Base-by-base conservation (phyloP, 441 rosid species). In the Populus hybrid region DNA sequence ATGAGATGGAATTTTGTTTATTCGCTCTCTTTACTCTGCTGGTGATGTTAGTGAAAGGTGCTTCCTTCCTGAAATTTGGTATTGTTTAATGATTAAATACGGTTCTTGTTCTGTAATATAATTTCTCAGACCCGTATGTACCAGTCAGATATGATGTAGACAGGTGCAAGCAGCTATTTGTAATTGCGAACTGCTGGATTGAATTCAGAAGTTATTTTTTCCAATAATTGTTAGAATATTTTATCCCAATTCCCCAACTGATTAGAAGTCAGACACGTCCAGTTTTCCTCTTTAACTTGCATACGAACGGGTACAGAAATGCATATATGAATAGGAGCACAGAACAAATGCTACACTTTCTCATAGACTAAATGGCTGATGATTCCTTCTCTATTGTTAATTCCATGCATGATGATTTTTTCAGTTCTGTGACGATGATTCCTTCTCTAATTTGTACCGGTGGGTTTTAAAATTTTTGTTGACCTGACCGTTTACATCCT, bases 291-390 rank as follows among this genome's bases (percentile, higher is more conserved):
- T 53, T 53, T 6, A 53, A 53, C 8, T 53, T 18, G 61, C 61
- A 53, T 6, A 18, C 3, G 8, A 18, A 53, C 8, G 61, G 21
- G 8, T 53, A 0, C 23, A 6, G 23, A 1, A 57, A 2, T 18
- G 94, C 91, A 84, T 91, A 89, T 79, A 93, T 6, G 10, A 57
- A 57, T 20, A 6, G 23, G 4, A 57, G 63, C 63, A 57, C 10
- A 1, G 2, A 2, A 20, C 63, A 2, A 2, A 57, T 6, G 63
- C 63, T 20, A 2, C 23, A 18, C 63, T 57, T 57, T 57, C 21
- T 57, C 63, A 20, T 20, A 18, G 61, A 8, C 4, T 57, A 20
- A 2, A 57, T 20, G 10, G 63, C 4, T 20, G 23, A 2, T 57
- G 63, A 57, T 57, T 57, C 63, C 63, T 20, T 18, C 97, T 75